Evolutionary conservation across 1,284 basidiomycete species (phyloP).

Genomic region (Neotropicomus parvogracilis): DNA sequence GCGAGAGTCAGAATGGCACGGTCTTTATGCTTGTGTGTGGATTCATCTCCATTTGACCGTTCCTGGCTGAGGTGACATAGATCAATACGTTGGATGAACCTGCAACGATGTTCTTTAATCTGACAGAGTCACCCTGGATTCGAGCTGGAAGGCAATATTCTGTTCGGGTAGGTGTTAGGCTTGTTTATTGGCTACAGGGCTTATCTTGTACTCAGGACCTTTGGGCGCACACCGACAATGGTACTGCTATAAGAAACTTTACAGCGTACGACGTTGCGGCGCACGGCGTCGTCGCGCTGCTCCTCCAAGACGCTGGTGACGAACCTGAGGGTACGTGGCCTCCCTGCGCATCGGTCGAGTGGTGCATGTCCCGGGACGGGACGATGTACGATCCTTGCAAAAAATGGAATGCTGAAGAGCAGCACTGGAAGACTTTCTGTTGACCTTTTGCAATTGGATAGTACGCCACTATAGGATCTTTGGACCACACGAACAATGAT

Average conservation of each 20-base stretch:
- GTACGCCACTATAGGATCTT: too few relatives aligned
- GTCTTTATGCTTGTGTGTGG: conserved; percentile 50
- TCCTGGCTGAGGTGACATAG: conserved; percentile 27
- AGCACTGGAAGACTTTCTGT: too few relatives aligned
- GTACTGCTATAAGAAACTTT: conserved; percentile 60
- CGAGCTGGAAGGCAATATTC: conserved; percentile 60
- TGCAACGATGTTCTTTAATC: conserved; percentile 55
- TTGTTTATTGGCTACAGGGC: not conserved
- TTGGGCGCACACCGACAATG: conserved; percentile 67
- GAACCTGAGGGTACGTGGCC: conserved; percentile 55
- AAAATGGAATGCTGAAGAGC: conserved; percentile 27
- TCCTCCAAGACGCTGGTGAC: conserved; percentile 62
- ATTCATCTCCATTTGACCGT: not conserved
- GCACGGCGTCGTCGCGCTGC: conserved; percentile 66
- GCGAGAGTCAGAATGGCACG: conserved; percentile 50
- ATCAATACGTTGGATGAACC: conserved; percentile 52
- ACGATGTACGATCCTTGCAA: conserved; percentile 31
- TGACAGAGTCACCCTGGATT: conserved; percentile 70
- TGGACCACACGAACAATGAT: too few relatives aligned
- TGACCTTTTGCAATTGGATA: too few relatives aligned
- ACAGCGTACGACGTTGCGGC: conserved; percentile 56
- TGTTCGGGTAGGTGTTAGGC: conserved; percentile 43
- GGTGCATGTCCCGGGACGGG: conserved; percentile 39
- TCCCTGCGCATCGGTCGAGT: conserved; percentile 44
- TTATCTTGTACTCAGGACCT: conserved; percentile 46